A percentile compares a stretch with the other conserved stretches of the same genome.
Conservation (phyloP, 2,329 filamentous ascomycete species). For the Aspergillus uvarum region DNA sequence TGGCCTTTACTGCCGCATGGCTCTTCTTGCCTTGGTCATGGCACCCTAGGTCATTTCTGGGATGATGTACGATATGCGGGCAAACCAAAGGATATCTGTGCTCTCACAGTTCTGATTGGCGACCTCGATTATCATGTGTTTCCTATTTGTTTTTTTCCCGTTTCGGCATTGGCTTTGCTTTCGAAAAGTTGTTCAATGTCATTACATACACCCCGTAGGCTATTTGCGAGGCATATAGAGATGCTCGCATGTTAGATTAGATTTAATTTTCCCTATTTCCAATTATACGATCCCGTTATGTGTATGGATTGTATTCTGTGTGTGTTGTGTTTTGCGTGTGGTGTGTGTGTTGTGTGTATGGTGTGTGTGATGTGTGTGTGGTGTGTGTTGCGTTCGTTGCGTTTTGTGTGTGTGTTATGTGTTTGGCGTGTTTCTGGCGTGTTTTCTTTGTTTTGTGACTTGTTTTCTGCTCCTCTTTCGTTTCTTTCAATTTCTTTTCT, state of each 20-base stretch:
- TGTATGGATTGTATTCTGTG: slow-evolving; percentile 32
- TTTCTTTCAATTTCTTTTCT: not conserved
- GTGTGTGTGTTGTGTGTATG: slow-evolving; percentile 26
- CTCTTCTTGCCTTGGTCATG: slow-evolving; percentile 91
- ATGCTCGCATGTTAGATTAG: slow-evolving; percentile 37
- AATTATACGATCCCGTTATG: slow-evolving; percentile 33
- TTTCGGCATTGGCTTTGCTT: slow-evolving; percentile 18
- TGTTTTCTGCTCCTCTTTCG: slow-evolving; percentile 1
- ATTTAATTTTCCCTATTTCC: slow-evolving; percentile 35
- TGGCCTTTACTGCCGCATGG: slow-evolving; percentile 97
- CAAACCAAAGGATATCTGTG: slow-evolving; percentile 13
- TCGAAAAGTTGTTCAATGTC: slow-evolving; percentile 34
- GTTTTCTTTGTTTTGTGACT: slow-evolving; percentile 14
- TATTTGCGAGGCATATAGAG: slow-evolving; percentile 25
- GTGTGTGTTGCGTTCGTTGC: slow-evolving; percentile 17
- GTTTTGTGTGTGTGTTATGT: slow-evolving; percentile 17
- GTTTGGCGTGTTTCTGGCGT: slow-evolving; percentile 11
- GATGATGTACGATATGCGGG: slow-evolving; percentile 18
- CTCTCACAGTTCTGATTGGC: slow-evolving; percentile 20
- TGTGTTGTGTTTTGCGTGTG: slow-evolving; percentile 26
- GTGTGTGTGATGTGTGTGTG: slow-evolving; percentile 26
- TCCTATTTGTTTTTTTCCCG: slow-evolving; percentile 19
- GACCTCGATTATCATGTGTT: slow-evolving; percentile 20
- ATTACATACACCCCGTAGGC: slow-evolving; percentile 34
- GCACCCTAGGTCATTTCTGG: slow-evolving; percentile 43